phyloP scores from a whole-genome alignment of 2,329 filamentous ascomycete genomes.

The Colletotrichum eremochloae region DNA sequence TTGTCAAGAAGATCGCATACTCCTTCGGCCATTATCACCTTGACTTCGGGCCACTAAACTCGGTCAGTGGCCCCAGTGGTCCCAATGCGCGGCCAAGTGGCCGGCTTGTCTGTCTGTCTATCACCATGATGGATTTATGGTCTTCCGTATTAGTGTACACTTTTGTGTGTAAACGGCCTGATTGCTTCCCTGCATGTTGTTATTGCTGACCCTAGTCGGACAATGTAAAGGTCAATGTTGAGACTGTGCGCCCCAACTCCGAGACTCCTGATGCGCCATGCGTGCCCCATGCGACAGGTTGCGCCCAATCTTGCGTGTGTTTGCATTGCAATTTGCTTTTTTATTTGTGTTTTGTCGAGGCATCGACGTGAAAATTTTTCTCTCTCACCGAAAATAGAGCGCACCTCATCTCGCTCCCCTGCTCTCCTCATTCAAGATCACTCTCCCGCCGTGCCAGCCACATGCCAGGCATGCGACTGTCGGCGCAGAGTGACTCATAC shows the following conservation, averaged over 20 bases:
- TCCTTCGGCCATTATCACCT: not conserved
- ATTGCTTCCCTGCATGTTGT: slow-evolving; percentile 24
- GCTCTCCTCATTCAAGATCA: slow-evolving; percentile 29
- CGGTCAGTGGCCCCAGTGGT: slow-evolving; percentile 20
- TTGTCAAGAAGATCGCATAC: slow-evolving; percentile 12
- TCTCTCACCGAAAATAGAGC: slow-evolving; percentile 33
- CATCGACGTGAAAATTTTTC: slow-evolving; percentile 39
- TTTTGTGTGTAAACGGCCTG: slow-evolving; percentile 6
- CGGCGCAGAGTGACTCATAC: slow-evolving; percentile 37
- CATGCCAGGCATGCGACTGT: slow-evolving; percentile 18
- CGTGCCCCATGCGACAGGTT: slow-evolving; percentile 37
- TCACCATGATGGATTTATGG: not conserved
- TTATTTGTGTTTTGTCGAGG: not conserved
- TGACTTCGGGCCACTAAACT: slow-evolving; percentile 17
- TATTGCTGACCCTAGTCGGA: slow-evolving; percentile 28
- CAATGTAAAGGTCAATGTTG: slow-evolving; percentile 6
- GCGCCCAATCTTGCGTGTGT: slow-evolving; percentile 24
- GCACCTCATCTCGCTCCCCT: slow-evolving; percentile 34
- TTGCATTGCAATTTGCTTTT: slow-evolving; percentile 39
- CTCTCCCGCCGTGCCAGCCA: slow-evolving; percentile 35
- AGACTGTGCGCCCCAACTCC: slow-evolving; percentile 16
- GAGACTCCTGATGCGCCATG: slow-evolving; percentile 19
- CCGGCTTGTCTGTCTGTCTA: not conserved
- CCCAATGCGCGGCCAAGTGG: not conserved
- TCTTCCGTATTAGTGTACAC: not conserved